Percentiles rank a stretch among this genome's conserved stretches.
phyloP scores from a whole-genome alignment of 768 basidiomycete genomes.

The Termitomyces sp. region DNA sequence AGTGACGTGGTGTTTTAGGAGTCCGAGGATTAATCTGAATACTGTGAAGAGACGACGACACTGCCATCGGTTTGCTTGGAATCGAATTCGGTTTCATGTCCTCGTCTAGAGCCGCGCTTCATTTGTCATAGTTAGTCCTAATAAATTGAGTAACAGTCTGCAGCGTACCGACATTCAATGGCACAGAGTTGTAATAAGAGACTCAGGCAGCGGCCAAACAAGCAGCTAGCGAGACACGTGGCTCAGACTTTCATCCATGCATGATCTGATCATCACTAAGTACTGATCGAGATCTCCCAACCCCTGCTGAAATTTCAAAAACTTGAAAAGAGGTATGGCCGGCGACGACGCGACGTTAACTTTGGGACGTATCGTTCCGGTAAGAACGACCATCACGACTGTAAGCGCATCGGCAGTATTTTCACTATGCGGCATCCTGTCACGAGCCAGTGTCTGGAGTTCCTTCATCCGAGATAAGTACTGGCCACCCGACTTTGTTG shows the following conservation, averaged over 20 bases:
- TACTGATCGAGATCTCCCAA: too few relatives aligned
- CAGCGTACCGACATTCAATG: constrained; percentile 24
- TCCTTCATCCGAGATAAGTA: neutral
- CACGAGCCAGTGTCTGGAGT: too few relatives aligned
- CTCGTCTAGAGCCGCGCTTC: constrained; percentile 16
- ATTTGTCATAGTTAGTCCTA: constrained; percentile 10
- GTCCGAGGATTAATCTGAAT: constrained; percentile 56
- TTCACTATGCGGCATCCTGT: neutral
- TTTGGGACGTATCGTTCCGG: neutral
- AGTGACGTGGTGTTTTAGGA: constrained; percentile 36
- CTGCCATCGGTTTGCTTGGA: constrained; percentile 37
- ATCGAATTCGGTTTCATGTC: constrained; percentile 37
- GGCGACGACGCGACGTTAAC: neutral
- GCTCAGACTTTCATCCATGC: neutral
- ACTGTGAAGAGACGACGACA: constrained; percentile 54
- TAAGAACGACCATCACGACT: neutral
- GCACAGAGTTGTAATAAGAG: neutral
- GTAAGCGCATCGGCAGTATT: neutral
- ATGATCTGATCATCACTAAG: neutral
- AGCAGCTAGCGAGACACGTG: neutral
- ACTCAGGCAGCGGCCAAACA: neutral
- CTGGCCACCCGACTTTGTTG: neutral
- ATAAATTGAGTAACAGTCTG: constrained; percentile 13
- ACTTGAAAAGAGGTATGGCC: neutral
- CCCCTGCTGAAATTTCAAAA: neutral